phyloP scores from a whole-genome alignment of 495 filamentous ascomycete genomes.

The Xylaria scruposa region DNA sequence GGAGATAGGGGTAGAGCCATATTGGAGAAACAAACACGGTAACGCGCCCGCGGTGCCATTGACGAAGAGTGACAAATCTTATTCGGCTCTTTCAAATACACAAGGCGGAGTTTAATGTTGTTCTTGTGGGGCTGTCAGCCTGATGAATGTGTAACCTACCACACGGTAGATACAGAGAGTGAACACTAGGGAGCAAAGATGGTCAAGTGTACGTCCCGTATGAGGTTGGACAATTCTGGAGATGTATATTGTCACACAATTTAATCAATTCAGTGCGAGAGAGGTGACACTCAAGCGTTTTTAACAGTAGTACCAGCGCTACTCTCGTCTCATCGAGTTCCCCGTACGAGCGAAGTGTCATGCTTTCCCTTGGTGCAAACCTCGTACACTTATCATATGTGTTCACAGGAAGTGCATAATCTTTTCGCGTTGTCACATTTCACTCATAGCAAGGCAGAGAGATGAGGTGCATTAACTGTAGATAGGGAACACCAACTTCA shows the following conservation, averaged over 20 bases:
- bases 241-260: neutral
- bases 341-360: neutral
- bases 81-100: neutral
- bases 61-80: neutral
- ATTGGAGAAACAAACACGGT: slow-evolving; percentile 29
- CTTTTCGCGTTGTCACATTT: neutral
- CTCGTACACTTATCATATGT: neutral
- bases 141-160: neutral
- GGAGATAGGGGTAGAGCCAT: slow-evolving; percentile 37
- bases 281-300: neutral
- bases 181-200: neutral
- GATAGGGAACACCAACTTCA: neutral
- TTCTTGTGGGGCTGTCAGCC: neutral
- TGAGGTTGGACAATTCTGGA: neutral
- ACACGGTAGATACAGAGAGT: neutral
- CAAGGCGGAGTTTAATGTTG: neutral
- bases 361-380: neutral
- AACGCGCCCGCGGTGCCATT: neutral
- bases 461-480: neutral
- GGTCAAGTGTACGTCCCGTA: neutral
- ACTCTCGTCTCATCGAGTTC: neutral
- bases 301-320: neutral
- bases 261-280: neutral
- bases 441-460: neutral
- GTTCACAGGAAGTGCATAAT: neutral